phyloP scores from a whole-genome alignment of 257 asterid species.

The Sherardia arvensis region DNA sequence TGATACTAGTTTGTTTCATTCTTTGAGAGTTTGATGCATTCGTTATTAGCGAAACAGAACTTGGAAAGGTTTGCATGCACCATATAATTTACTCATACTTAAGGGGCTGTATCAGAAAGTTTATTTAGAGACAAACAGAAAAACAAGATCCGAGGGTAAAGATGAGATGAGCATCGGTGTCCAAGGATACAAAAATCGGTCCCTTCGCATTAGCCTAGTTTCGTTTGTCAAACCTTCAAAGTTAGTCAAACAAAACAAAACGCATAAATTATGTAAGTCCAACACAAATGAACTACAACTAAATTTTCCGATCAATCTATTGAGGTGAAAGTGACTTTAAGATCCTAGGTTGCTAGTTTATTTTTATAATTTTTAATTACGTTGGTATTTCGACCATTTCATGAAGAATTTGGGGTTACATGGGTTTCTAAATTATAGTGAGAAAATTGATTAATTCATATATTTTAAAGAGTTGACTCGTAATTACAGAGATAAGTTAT shows the following conservation, averaged over 20 bases:
- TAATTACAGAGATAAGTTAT: too few relatives aligned
- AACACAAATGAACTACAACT: not conserved
- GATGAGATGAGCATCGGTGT: not conserved
- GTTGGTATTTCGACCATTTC: too few relatives aligned
- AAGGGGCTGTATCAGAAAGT: not conserved
- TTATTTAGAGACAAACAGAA: not conserved
- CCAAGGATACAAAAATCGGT: not conserved
- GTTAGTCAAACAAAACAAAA: not conserved
- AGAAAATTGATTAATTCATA: too few relatives aligned
- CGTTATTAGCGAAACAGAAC: too few relatives aligned
- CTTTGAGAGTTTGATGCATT: too few relatives aligned
- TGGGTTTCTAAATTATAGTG: too few relatives aligned
- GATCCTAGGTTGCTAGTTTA: not conserved
- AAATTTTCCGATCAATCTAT: not conserved
- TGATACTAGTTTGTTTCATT: too few relatives aligned
- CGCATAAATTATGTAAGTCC: not conserved
- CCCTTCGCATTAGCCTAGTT: not conserved
- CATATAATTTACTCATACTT: not conserved
- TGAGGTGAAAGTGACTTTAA: not conserved
- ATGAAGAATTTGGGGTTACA: too few relatives aligned
- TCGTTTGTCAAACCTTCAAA: constrained; percentile 5
- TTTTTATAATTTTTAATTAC: too few relatives aligned
- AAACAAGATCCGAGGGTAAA: not conserved
- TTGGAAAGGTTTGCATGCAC: too few relatives aligned
- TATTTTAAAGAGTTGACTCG: too few relatives aligned